Percentiles rank a stretch among this genome's conserved stretches.
Evolutionary conservation across 345 rosid genomes (phyloP).

Genomic region (Iberis pinnata): DNA sequence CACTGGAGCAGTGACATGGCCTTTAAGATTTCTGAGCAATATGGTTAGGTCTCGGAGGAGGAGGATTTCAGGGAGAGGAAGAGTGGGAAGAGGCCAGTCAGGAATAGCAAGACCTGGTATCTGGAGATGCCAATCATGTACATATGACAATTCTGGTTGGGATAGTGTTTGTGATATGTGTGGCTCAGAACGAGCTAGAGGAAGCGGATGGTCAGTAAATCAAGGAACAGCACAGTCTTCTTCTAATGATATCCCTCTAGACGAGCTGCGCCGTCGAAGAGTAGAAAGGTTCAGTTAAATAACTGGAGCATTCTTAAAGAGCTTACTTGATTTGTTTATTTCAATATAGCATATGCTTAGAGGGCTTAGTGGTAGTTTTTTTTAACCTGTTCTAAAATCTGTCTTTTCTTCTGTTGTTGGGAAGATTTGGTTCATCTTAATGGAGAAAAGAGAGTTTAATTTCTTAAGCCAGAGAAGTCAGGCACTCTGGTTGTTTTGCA

Average conservation of each 20-base stretch:
- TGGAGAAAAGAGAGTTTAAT: too few species aligned
- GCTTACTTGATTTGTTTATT: conserved; percentile 2
- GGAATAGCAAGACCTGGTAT: conserved; percentile 35
- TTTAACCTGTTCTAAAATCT: too few species aligned
- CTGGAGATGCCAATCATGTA: conserved; percentile 93
- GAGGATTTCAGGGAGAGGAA: conserved; percentile 65
- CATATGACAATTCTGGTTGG: conserved; percentile 66
- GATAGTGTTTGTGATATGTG: conserved; percentile 73
- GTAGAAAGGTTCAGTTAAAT: conserved; percentile 65
- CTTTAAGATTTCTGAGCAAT: conserved; percentile 40
- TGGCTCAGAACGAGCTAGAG: conserved; percentile 45
- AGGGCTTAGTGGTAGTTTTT: conserved; percentile 6
- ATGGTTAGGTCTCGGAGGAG: conserved; percentile 34
- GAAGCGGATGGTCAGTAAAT: conserved; percentile 23
- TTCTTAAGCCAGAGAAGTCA: too few species aligned
- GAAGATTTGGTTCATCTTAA: too few species aligned
- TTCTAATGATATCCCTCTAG: conserved; percentile 45
- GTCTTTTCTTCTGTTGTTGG: too few species aligned
- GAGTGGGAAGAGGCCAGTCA: conserved; percentile 46
- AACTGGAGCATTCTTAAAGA: conserved; percentile 13
- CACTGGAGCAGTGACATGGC: conserved; percentile 43
- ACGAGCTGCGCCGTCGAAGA: conserved; percentile 75
- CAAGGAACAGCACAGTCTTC: conserved; percentile 18
- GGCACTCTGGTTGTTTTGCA: not conserved
- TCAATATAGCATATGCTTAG: too few species aligned